Conservation (phyloP, 2,329 filamentous ascomycete species). For the Alternaria alternata region DNA sequence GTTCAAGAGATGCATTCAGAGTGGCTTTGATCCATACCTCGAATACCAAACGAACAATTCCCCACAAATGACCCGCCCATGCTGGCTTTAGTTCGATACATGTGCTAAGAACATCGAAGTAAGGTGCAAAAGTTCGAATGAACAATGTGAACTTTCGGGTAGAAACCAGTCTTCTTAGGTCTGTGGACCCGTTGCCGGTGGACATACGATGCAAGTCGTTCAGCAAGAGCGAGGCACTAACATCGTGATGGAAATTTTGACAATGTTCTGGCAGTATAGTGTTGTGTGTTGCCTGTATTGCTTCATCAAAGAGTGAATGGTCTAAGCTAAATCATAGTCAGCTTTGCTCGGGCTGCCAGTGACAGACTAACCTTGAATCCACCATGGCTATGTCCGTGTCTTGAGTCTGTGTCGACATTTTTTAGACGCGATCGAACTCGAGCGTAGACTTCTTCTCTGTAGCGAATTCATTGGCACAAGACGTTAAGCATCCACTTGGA, state of each 20-base stretch:
- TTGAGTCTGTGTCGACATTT: conserved; percentile 31
- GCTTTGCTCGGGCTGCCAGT: conserved; percentile 4
- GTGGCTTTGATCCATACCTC: conserved; percentile 24
- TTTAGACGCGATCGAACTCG: conserved; percentile 18
- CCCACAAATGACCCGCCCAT: conserved; percentile 39
- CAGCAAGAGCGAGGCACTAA: conserved; percentile 24
- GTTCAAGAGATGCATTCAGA: neutral
- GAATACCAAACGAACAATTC: conserved; percentile 30
- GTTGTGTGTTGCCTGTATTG: conserved; percentile 27
- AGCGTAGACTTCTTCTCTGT: conserved; percentile 21
- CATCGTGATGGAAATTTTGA: conserved; percentile 22
- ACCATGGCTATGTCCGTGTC: conserved; percentile 35
- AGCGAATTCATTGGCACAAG: conserved; percentile 39
- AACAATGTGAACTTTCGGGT: conserved; percentile 33
- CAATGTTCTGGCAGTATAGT: conserved; percentile 30
- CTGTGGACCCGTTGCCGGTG: conserved; percentile 14
- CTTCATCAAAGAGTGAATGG: conserved; percentile 30
- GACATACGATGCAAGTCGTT: conserved; percentile 27
- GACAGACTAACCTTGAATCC: conserved; percentile 31
- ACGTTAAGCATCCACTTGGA: conserved; percentile 10
- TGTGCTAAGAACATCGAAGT: conserved; percentile 37
- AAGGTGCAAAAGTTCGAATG: conserved; percentile 31
- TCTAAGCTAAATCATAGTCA: conserved; percentile 27
- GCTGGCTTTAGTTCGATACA: conserved; percentile 26
- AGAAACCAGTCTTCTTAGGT: conserved; percentile 22